These are phyloP conservation scores for Lathyrus sativus DNA, from an alignment of 306 rosid species.

Conservation along the genomic window DNA sequence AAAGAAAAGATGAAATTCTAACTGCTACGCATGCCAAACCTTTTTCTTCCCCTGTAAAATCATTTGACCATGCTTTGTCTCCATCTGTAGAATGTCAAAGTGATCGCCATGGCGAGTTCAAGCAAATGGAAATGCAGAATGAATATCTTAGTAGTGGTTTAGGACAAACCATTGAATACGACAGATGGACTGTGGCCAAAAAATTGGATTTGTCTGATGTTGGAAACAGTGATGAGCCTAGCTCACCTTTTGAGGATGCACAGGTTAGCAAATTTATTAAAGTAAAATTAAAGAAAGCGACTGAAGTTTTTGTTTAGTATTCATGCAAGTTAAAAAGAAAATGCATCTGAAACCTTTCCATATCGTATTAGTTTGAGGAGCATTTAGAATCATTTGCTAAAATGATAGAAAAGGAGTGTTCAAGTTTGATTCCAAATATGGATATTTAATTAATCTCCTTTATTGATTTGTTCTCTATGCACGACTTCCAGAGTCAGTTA, in stretches of 20 bases:
- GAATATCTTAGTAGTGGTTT: conserved; percentile 36
- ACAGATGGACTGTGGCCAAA: conserved; percentile 30
- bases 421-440: conserved; percentile 8
- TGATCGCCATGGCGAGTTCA: conserved; percentile 37
- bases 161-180: conserved; percentile 36
- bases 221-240: conserved; percentile 34
- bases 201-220: conserved; percentile 33
- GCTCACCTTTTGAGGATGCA: conserved; percentile 34
- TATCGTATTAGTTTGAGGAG: conserved; percentile 36
- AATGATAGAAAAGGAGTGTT: conserved; percentile 40
- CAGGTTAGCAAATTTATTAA: conserved; percentile 25
- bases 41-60: conserved; percentile 44
- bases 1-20: conserved; percentile 31
- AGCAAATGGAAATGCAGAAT: conserved; percentile 38
- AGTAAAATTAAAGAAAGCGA: conserved; percentile 38
- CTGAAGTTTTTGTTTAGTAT: conserved; percentile 19
- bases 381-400: conserved; percentile 34
- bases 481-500: background rate
- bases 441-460: conserved; percentile 11
- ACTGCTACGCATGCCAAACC: conserved; percentile 28
- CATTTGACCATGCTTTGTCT: conserved; percentile 33
- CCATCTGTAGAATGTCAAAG: conserved; percentile 39
- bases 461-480: background rate
- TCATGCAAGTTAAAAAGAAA: conserved; percentile 23
- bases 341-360: conserved; percentile 38